phyloP scores from a whole-genome alignment of 345 rosid genomes.

The Populus ilicifolia region DNA sequence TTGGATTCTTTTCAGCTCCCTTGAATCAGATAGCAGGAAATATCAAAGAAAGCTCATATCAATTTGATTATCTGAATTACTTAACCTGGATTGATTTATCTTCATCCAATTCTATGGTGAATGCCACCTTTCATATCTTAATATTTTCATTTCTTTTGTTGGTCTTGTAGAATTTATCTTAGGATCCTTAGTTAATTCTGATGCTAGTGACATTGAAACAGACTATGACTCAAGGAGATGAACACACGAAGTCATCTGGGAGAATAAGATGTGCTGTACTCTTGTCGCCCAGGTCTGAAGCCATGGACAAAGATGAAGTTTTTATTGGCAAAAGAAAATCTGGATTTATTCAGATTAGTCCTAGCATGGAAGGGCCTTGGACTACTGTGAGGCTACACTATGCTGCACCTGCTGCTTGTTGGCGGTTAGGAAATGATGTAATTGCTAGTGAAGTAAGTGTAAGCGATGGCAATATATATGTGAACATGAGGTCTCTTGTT shows the following conservation, averaged over 20 bases:
- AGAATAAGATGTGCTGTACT: slow-evolving; percentile 73
- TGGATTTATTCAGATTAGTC: slow-evolving; percentile 92
- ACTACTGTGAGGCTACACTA: slow-evolving; percentile 87
- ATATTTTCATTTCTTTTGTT: not conserved
- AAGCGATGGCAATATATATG: slow-evolving; percentile 74
- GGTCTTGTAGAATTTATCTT: not conserved
- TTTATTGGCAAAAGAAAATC: slow-evolving; percentile 40
- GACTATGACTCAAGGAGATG: slow-evolving; percentile 39
- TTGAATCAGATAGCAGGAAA: slow-evolving; percentile 54
- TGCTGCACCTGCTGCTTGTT: slow-evolving; percentile 97
- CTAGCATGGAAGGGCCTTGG: slow-evolving; percentile 90
- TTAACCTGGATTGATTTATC: slow-evolving; percentile 66
- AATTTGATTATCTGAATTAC: slow-evolving; percentile 45
- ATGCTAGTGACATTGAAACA: slow-evolving; percentile 30
- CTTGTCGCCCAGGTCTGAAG: slow-evolving; percentile 51
- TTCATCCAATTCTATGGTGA: slow-evolving; percentile 50
- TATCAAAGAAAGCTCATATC: slow-evolving; percentile 37
- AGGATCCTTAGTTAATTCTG: slow-evolving; percentile 1
- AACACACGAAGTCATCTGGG: slow-evolving; percentile 37
- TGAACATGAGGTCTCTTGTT: slow-evolving; percentile 83
- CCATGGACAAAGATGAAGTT: slow-evolving; percentile 38
- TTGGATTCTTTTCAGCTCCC: slow-evolving; percentile 76
- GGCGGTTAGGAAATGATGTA: slow-evolving; percentile 87
- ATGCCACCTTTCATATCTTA: not conserved
- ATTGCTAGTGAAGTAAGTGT: slow-evolving; percentile 93